A percentile compares a stretch with the other conserved stretches of the same genome.
These are phyloP conservation scores for Spongispora temasekensis DNA, from an alignment of 1,284 basidiomycete genomes.

Conservation along the genomic window DNA sequence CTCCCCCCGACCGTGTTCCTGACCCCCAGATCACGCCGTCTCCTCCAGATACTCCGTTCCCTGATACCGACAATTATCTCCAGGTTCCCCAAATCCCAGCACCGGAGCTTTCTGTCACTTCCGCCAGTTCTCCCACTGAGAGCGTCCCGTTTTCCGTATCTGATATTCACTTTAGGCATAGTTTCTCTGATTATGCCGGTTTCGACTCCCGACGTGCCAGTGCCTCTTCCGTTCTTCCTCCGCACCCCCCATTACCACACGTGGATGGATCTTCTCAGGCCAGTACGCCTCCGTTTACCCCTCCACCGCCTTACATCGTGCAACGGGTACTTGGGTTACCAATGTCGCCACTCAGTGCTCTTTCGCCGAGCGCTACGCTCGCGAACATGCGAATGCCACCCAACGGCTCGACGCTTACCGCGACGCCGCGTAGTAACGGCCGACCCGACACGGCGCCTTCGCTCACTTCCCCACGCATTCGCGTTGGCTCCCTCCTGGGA, in stretches of 20 bases:
- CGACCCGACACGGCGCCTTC: slow-evolving; percentile 13
- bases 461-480: slow-evolving; percentile 4
- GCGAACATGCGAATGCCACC: not conserved
- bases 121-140: slow-evolving; percentile 57
- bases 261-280: slow-evolving; percentile 24
- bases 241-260: slow-evolving; percentile 54
- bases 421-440: not conserved
- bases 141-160: slow-evolving; percentile 70
- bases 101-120: slow-evolving; percentile 26
- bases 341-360: slow-evolving; percentile 23
- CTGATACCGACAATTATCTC: slow-evolving; percentile 8
- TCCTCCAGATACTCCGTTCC: slow-evolving; percentile 7
- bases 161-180: slow-evolving; percentile 62
- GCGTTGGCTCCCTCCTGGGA: slow-evolving; percentile 30
- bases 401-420: not conserved
- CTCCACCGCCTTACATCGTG: slow-evolving; percentile 34
- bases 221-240: slow-evolving; percentile 42
- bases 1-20: slow-evolving; percentile 32
- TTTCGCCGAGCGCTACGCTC: slow-evolving; percentile 2
- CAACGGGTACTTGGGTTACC: slow-evolving; percentile 34
- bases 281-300: slow-evolving; percentile 11
- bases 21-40: slow-evolving; percentile 14
- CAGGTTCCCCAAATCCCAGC: slow-evolving; percentile 15
- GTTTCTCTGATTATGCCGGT: slow-evolving; percentile 48
- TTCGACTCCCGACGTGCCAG: slow-evolving; percentile 42